phyloP scores from a whole-genome alignment of 1,284 basidiomycete genomes.

The Gomphus sp. region DNA sequence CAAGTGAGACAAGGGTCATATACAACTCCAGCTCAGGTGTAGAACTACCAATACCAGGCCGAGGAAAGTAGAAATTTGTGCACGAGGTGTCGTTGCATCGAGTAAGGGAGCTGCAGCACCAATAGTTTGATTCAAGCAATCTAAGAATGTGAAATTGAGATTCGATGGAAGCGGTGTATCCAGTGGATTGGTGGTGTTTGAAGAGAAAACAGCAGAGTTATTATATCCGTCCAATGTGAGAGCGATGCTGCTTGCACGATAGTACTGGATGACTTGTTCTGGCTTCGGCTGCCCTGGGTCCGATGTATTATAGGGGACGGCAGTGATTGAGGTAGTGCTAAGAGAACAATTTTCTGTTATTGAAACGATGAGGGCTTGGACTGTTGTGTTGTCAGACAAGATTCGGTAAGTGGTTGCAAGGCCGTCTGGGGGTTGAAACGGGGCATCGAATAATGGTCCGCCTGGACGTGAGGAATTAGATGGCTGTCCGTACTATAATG shows the following conservation, averaged over 20 bases:
- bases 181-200: slow-evolving; percentile 28
- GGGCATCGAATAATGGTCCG: slow-evolving; percentile 40
- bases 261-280: slow-evolving; percentile 21
- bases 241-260: slow-evolving; percentile 21
- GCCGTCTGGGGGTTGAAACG: slow-evolving; percentile 36
- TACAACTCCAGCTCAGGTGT: neutral
- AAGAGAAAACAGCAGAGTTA: slow-evolving; percentile 35
- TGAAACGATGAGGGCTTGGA: slow-evolving; percentile 36
- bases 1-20: neutral
- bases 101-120: slow-evolving; percentile 36
- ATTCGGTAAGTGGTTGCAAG: slow-evolving; percentile 42
- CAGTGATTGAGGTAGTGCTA: slow-evolving; percentile 3
- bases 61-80: neutral
- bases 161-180: slow-evolving; percentile 40
- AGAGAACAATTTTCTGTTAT: slow-evolving; percentile 37
- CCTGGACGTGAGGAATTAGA: slow-evolving; percentile 50
- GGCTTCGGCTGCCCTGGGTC: slow-evolving; percentile 10
- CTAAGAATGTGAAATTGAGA: slow-evolving; percentile 36
- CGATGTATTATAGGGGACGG: neutral
- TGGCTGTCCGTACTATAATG: slow-evolving; percentile 41
- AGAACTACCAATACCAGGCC: neutral
- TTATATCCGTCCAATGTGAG: slow-evolving; percentile 54
- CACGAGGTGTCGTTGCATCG: slow-evolving; percentile 16
- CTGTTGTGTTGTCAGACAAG: slow-evolving; percentile 49
- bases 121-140: slow-evolving; percentile 51